Percentiles rank a stretch among this genome's conserved stretches.
Conservation (phyloP, 202 grass and related monocot genomes). For the Miscanthus sacchariflorus region DNA sequence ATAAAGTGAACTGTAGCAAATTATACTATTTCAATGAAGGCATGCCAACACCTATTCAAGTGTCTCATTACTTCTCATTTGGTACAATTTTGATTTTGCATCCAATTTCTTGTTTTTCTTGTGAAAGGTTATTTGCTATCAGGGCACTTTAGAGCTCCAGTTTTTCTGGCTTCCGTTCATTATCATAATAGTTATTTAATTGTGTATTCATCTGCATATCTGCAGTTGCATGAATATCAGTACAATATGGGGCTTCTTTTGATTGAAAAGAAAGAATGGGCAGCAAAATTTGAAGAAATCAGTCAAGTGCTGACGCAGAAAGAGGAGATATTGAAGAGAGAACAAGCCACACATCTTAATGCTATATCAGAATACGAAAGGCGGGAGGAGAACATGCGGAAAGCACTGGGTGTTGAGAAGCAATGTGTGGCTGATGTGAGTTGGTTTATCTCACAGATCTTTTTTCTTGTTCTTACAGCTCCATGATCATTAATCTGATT, state of each 20-base stretch:
- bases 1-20: slow-evolving; percentile 15
- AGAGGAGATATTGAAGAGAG: slow-evolving; percentile 81
- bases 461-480: slow-evolving; percentile 27
- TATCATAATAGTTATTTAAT: slow-evolving; percentile 33
- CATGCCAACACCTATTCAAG: neutral
- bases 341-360: slow-evolving; percentile 82
- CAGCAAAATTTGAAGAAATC: slow-evolving; percentile 73
- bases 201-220: slow-evolving; percentile 13
- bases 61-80: neutral
- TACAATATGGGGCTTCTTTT: slow-evolving; percentile 95
- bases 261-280: slow-evolving; percentile 96
- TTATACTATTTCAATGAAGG: neutral
- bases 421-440: slow-evolving; percentile 87
- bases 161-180: slow-evolving; percentile 12
- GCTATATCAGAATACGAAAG: slow-evolving; percentile 81
- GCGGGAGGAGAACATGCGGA: slow-evolving; percentile 71
- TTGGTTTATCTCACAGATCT: slow-evolving; percentile 34
- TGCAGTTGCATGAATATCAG: slow-evolving; percentile 92
- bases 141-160: neutral
- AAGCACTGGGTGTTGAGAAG: slow-evolving; percentile 86
- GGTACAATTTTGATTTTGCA: neutral
- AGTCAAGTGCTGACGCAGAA: slow-evolving; percentile 63
- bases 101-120: neutral
- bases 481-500: slow-evolving; percentile 1
- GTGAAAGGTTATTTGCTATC: neutral